These are phyloP conservation scores for Knufia petricola DNA, from an alignment of 2,329 filamentous ascomycete genomes.

Conservation along the genomic window DNA sequence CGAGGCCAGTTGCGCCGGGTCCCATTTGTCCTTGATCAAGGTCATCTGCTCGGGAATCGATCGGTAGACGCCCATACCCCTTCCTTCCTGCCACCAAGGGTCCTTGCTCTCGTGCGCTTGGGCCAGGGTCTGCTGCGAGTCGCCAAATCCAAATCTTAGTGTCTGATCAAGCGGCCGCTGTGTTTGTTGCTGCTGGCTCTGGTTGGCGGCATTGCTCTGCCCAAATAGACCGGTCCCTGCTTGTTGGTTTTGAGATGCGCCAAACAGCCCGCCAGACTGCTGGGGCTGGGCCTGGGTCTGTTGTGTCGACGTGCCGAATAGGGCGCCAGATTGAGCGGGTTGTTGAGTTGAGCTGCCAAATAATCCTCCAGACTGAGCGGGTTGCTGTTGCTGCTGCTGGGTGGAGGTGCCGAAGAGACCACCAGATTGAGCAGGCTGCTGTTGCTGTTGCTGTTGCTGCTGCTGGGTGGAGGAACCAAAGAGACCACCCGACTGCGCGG, in stretches of 20 bases:
- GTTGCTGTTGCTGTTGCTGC: too few relatives aligned
- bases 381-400: too few relatives aligned
- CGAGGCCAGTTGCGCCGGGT: constrained; percentile 42
- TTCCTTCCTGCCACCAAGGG: constrained; percentile 13
- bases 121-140: constrained; percentile 36
- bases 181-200: constrained; percentile 28
- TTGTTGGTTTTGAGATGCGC: constrained; percentile 15
- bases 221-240: constrained; percentile 18
- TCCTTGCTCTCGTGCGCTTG: constrained; percentile 31
- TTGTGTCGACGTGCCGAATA: constrained; percentile 28
- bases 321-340: constrained; percentile 23
- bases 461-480: constrained; percentile 18
- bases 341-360: constrained; percentile 27
- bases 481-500: constrained; percentile 27
- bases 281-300: constrained; percentile 28
- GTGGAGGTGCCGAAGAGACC: too few relatives aligned
- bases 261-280: constrained; percentile 26
- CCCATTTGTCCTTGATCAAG: constrained; percentile 55
- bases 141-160: constrained; percentile 28
- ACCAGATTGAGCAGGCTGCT: too few relatives aligned
- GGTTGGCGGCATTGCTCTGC: background rate
- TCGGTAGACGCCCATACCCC: constrained; percentile 42
- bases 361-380: too few relatives aligned
- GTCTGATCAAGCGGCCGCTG: constrained; percentile 35
- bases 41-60: constrained; percentile 52